Percentiles rank a stretch among this genome's conserved stretches.
phyloP scores from a whole-genome alignment of 1,139 yeast species.

The Taphrina flavorubra region DNA sequence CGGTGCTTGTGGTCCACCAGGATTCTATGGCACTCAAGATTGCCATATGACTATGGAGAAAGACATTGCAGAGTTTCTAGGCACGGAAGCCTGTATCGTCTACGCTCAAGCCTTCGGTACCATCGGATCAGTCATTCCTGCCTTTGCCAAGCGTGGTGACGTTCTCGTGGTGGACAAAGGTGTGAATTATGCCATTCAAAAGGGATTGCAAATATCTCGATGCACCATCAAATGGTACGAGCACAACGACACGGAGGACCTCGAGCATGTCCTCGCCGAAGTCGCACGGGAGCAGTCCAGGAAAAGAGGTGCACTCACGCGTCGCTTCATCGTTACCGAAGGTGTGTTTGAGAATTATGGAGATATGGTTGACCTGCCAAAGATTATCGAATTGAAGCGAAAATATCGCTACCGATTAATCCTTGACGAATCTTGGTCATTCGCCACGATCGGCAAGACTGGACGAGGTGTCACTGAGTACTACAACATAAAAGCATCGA shows the following conservation, averaged over 20 bases:
- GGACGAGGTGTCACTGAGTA: slow-evolving; percentile 89
- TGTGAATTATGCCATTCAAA: slow-evolving; percentile 77
- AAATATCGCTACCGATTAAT: slow-evolving; percentile 83
- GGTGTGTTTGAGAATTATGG: slow-evolving; percentile 84
- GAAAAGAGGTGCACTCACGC: slow-evolving; percentile 66
- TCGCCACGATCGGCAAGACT: slow-evolving; percentile 81
- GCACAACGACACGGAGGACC: slow-evolving; percentile 85
- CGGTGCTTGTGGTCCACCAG: slow-evolving; percentile 99
- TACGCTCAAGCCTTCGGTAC: slow-evolving; percentile 95
- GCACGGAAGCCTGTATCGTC: slow-evolving; percentile 76
- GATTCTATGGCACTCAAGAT: slow-evolving; percentile 95
- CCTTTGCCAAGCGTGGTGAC: slow-evolving; percentile 94
- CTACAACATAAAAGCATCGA: slow-evolving; percentile 63
- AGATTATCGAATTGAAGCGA: slow-evolving; percentile 73
- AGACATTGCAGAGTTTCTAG: slow-evolving; percentile 73
- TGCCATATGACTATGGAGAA: slow-evolving; percentile 83
- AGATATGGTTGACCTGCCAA: slow-evolving; percentile 74
- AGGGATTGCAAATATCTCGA: slow-evolving; percentile 84
- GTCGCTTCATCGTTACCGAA: slow-evolving; percentile 90
- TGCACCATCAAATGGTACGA: slow-evolving; percentile 78
- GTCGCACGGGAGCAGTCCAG: slow-evolving; percentile 52
- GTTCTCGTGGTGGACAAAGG: slow-evolving; percentile 85
- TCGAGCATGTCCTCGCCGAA: slow-evolving; percentile 72
- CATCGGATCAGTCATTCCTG: slow-evolving; percentile 94
- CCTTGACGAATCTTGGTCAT: slow-evolving; percentile 82